These are phyloP conservation scores for Chaetomium sp. DNA, from an alignment of 2,329 filamentous ascomycete genomes.

Conservation along the genomic window DNA sequence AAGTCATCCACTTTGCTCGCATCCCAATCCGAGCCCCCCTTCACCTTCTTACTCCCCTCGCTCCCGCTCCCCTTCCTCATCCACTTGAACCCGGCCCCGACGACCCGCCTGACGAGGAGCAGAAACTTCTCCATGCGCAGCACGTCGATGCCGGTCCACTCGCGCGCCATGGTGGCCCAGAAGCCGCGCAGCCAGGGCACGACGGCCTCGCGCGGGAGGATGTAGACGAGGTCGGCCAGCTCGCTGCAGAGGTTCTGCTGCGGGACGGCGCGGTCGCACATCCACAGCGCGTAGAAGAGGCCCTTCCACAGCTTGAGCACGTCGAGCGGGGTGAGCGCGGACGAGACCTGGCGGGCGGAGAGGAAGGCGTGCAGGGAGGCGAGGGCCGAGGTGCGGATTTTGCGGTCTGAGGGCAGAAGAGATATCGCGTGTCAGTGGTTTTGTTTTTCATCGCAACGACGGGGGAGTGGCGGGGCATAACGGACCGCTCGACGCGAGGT, in stretches of 20 bases:
- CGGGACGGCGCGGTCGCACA: constrained; percentile 84
- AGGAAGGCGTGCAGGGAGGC: constrained; percentile 78
- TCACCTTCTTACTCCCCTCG: constrained; percentile 1
- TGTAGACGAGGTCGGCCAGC: constrained; percentile 69
- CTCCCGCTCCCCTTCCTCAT: constrained; percentile 36
- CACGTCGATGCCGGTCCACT: constrained; percentile 73
- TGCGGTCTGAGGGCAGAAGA: constrained; percentile 62
- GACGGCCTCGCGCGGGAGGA: constrained; percentile 53
- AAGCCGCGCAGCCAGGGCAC: constrained; percentile 62
- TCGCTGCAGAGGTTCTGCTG: constrained; percentile 82
- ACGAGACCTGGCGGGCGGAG: constrained; percentile 54
- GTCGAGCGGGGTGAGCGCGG: constrained; percentile 66
- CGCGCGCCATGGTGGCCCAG: constrained; percentile 69
- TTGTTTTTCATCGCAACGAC: background rate
- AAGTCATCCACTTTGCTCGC: constrained; percentile 36
- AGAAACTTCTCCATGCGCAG: constrained; percentile 91
- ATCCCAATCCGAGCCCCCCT: constrained; percentile 30
- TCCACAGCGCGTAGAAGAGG: constrained; percentile 90
- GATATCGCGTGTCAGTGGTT: constrained; percentile 1
- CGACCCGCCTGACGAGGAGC: constrained; percentile 75
- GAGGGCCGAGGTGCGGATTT: constrained; percentile 75
- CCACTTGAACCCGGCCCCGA: constrained; percentile 68
- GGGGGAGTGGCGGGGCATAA: constrained; percentile 27
- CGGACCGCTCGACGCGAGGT: constrained; percentile 81
- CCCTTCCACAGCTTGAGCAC: constrained; percentile 92